Evolutionary conservation across 352 stramenopile genomes (phyloP).

Genomic region (Pythium coloratum): DNA sequence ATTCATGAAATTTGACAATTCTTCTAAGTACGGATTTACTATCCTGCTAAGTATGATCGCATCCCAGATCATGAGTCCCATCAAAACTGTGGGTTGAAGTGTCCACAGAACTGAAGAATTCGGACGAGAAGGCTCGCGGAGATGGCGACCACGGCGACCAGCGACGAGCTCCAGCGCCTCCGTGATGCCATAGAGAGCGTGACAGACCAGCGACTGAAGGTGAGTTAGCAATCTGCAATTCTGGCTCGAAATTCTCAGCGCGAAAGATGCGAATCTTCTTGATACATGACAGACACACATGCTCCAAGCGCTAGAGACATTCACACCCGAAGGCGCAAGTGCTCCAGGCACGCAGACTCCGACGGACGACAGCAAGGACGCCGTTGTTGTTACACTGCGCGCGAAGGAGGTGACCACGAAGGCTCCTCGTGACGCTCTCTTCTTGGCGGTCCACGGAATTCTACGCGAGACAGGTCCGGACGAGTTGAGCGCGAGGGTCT

Average conservation of each 20-base stretch:
- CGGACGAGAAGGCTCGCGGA: background rate
- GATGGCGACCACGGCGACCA: conserved; percentile 12
- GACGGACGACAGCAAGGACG: conserved; percentile 42
- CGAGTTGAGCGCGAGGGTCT: no score
- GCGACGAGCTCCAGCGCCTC: conserved; percentile 18
- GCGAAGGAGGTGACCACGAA: conserved; percentile 48
- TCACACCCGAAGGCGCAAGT: conserved; percentile 22
- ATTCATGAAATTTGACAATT: conserved; percentile 9
- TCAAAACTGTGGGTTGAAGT: conserved; percentile 22
- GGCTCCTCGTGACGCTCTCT: conserved; percentile 59
- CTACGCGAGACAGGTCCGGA: conserved; percentile 63
- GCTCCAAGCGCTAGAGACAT: conserved; percentile 54
- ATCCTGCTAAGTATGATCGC: conserved; percentile 18
- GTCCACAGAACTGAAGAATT: background rate
- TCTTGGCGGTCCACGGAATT: conserved; percentile 68
- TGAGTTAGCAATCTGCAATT: background rate
- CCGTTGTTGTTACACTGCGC: conserved; percentile 41
- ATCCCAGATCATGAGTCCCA: background rate
- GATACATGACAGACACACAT: conserved; percentile 58
- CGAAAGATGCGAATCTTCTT: background rate
- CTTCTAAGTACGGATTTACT: conserved; percentile 15
- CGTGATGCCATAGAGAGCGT: conserved; percentile 23
- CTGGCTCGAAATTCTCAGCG: background rate
- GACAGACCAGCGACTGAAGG: conserved; percentile 21
- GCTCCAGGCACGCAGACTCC: conserved; percentile 3